Conservation (phyloP, 2,329 filamentous ascomycete species). For the Metarhizium rileyi region DNA sequence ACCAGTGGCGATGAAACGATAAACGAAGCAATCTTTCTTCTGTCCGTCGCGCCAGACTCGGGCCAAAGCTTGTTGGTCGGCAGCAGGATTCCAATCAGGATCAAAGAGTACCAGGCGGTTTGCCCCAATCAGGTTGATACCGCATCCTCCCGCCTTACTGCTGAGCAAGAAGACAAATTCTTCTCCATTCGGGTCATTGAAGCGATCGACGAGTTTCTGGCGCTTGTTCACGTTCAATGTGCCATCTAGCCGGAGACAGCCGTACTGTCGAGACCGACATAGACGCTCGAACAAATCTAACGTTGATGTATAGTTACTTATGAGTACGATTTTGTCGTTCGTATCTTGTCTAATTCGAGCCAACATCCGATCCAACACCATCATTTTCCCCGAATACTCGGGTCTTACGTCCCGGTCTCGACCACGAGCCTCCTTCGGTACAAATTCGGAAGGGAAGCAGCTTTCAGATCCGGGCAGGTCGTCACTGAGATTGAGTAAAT, state of each 20-base stretch:
- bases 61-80: slow-evolving; percentile 92
- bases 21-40: slow-evolving; percentile 99
- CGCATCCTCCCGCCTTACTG: slow-evolving; percentile 93
- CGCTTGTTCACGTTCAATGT: slow-evolving; percentile 98
- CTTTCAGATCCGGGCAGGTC: slow-evolving; percentile 83
- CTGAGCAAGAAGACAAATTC: slow-evolving; percentile 96
- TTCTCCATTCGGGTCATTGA: slow-evolving; percentile 82
- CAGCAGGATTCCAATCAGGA: slow-evolving; percentile 95
- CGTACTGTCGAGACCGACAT: slow-evolving; percentile 77
- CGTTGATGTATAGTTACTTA: slow-evolving; percentile 96
- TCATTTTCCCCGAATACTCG: slow-evolving; percentile 98
- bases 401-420: slow-evolving; percentile 86
- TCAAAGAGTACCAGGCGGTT: slow-evolving; percentile 95
- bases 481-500: slow-evolving; percentile 71
- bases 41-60: slow-evolving; percentile 98
- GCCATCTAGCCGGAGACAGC: slow-evolving; percentile 80
- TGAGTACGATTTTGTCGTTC: slow-evolving; percentile 97
- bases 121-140: slow-evolving; percentile 88
- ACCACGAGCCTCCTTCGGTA: slow-evolving; percentile 77
- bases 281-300: slow-evolving; percentile 89
- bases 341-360: slow-evolving; percentile 91
- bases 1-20: slow-evolving; percentile 96
- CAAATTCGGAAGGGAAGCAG: slow-evolving; percentile 75
- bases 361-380: slow-evolving; percentile 95
- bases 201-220: slow-evolving; percentile 93